Conservation (phyloP, 2,329 filamentous ascomycete species). For the Chalaropsis thielavioides region DNA sequence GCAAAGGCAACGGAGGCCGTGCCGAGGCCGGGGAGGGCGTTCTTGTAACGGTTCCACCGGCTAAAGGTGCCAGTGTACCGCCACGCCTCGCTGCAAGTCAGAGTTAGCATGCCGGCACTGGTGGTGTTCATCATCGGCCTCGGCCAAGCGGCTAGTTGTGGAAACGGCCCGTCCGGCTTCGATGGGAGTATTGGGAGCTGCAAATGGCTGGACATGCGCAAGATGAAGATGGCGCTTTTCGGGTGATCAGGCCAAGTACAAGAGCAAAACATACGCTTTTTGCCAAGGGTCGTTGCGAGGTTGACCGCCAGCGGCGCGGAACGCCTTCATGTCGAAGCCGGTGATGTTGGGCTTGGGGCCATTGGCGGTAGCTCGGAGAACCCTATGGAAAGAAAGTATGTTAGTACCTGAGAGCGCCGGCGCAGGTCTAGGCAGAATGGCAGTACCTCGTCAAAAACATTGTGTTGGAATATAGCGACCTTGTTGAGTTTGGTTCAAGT, state of each 20-base stretch:
- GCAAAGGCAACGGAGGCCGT: conserved; percentile 86
- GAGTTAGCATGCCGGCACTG: not conserved
- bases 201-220: conserved; percentile 3
- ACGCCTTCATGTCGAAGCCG: conserved; percentile 77
- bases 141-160: not conserved
- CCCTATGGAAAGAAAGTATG: conserved; percentile 22
- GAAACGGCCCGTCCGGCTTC: too few relatives aligned
- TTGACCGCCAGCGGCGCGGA: conserved; percentile 54
- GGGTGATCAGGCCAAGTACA: not conserved
- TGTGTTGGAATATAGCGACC: not conserved
- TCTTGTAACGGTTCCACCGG: conserved; percentile 77
- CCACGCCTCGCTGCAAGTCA: conserved; percentile 66
- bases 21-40: conserved; percentile 76
- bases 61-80: conserved; percentile 81
- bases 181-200: not conserved
- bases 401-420: not conserved
- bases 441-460: conserved; percentile 3
- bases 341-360: conserved; percentile 61
- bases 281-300: conserved; percentile 54
- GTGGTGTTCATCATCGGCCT: too few relatives aligned
- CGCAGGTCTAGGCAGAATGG: not conserved
- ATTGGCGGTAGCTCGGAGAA: conserved; percentile 37
- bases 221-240: not conserved
- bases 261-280: conserved; percentile 37
- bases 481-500: not conserved